Evolutionary conservation across 2,329 filamentous ascomycete genomes (phyloP), one percentile per base, ranked within the genome.

Genomic region (Diaporthe vexans): DNA sequence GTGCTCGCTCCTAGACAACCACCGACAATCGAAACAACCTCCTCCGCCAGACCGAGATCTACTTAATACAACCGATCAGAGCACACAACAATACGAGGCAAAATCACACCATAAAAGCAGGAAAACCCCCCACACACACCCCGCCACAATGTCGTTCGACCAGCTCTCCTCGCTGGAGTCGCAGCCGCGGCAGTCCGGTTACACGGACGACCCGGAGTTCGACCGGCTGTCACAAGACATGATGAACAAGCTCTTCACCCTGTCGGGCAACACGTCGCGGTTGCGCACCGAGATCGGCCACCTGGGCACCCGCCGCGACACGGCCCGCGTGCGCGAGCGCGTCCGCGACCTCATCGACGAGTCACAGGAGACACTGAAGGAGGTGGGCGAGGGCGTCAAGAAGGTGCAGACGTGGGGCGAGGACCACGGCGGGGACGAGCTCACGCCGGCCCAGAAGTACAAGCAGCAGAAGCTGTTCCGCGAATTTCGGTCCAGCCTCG

Each of bases 401-500:
- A 95, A 93, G 84, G 90, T 98, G 61, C 94, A 97, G 82, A 90
- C 90, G 54, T 98, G 91, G 95, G 48, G 63, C 2, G 63, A 54
- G 7, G 63, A 26, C 24, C 17, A 48, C 46, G 48, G 48, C 48
- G 63, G 63, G 2, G 94, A 92, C 81, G 95, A 96, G 80, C 91
- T 95, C 69, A 94, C 92, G 81, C 94, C 96, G 75, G 94, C 95
- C 72, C 97, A 99, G 87, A 97, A 96, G 84, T 98, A 97, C 87
- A 97, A 95, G 29, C 96, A 98, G 81, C 94, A 96, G 79, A 98
- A 98, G 83, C 90, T 99, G 46, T 96, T 95, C 76, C 94, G 94
- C 81, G 95, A 98, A 82, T 98, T 98, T 87, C 94, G 95, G 81
- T 90, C 94, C 48, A 94, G 94, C 65, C 91, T 98, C 74, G 91